Base-by-base conservation (phyloP, 2,329 filamentous ascomycete genomes). In the Colletotrichum australisinense region DNA sequence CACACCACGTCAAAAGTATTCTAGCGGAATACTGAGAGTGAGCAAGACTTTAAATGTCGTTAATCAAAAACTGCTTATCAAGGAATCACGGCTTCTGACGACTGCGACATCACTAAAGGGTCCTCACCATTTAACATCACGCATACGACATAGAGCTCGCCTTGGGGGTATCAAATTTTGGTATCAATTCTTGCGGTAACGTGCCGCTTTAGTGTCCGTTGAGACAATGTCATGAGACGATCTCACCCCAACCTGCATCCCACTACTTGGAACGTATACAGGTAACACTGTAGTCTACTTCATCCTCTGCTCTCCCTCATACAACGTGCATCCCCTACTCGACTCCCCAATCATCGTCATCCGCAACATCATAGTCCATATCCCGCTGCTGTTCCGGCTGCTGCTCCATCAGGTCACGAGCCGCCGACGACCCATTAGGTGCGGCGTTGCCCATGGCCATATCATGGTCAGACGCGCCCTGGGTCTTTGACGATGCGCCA, bases 341-440 rank as follows among this genome's bases (percentile, higher is more conserved):
- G 35, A 78, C 75, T 75, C 79, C 83, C 84, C 87, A 89, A 53
- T 83, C 84, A 63, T 86, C 84, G 55, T 88, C 87, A 57, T 87
- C 88, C 3, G 83, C 87, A 22, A 88, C 85, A 73, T 89, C 88
- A 74, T 89, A 89, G 68, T 89, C 88, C 85, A 88, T 86, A 59
- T 87, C 83, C 4, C 81, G 81, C 57, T 81, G 78, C 52, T 81
- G 77, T 49, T 79, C 78, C 22, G 79, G 77, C 64, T 79, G 78
- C 30, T 79, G 79, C 26, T 76, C 76, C 30, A 58, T 63, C 42
- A 49, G 42, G 42, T n/a, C 42, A 42, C 57, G 69, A 63, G 68
- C 46, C 64, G 55, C 32, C 66, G 67, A 73, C 38, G 76, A 70
- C 52, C 66, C 71, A n/a, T 76, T 73, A 22, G 73, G 64, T 55